A percentile compares a stretch with the other conserved stretches of the same genome.
These are phyloP conservation scores for Ceratocystis cubensis DNA, from an alignment of 2,329 filamentous ascomycete genomes.

Conservation along the genomic window DNA sequence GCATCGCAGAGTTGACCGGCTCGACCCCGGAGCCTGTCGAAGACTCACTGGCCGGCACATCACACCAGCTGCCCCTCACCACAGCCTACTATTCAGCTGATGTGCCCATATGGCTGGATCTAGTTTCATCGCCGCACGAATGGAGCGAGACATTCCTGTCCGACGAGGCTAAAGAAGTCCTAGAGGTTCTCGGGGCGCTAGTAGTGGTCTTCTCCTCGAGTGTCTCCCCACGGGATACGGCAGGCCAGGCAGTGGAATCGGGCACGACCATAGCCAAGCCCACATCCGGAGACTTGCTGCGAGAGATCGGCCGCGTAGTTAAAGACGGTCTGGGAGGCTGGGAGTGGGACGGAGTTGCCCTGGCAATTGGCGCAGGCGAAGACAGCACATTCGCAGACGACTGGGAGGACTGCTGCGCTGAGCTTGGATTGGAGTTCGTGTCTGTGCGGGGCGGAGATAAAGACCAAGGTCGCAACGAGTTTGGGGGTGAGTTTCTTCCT, in stretches of 20 bases:
- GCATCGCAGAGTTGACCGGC: constrained; percentile 40
- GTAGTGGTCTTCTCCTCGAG: constrained; percentile 33
- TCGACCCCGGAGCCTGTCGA: constrained; percentile 31
- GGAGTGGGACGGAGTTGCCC: constrained; percentile 51
- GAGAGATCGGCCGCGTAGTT: constrained; percentile 42
- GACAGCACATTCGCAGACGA: constrained; percentile 36
- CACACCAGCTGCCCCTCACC: constrained; percentile 42
- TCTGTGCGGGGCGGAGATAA: constrained; percentile 34
- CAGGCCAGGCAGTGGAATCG: background rate
- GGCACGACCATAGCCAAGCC: constrained; percentile 25
- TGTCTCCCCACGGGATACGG: constrained; percentile 4
- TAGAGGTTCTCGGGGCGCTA: constrained; percentile 47
- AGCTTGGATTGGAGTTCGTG: constrained; percentile 50
- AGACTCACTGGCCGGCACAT: constrained; percentile 43
- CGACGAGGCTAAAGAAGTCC: constrained; percentile 49
- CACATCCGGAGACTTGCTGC: constrained; percentile 33
- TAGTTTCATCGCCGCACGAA: constrained; percentile 34
- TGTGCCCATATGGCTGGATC: constrained; percentile 56
- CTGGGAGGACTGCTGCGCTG: constrained; percentile 49
- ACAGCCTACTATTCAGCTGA: constrained; percentile 50
- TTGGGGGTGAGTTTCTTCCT: constrained; percentile 38
- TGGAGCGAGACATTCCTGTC: constrained; percentile 49
- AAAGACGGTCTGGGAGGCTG: constrained; percentile 46
- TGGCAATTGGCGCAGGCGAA: constrained; percentile 46
- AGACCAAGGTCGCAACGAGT: constrained; percentile 40